Percentiles rank a stretch among this genome's conserved stretches.
These are phyloP conservation scores for Aristolochia contorta DNA, from an alignment of 164 flowering plant genomes.

Conservation along the genomic window DNA sequence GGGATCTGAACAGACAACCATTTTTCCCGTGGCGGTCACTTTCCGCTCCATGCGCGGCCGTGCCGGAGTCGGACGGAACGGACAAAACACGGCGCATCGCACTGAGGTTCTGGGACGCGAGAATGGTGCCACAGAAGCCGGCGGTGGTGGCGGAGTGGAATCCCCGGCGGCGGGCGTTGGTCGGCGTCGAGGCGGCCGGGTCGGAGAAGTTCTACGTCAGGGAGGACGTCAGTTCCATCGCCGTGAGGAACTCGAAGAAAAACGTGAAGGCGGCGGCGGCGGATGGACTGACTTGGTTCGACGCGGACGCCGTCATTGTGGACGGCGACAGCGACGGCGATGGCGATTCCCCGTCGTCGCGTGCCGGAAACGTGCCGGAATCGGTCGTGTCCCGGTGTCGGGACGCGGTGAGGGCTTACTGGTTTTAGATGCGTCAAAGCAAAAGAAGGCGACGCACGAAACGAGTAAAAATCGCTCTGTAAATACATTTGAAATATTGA, in stretches of 20 bases:
- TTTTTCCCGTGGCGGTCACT: constrained; percentile 15
- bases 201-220: constrained; percentile 12
- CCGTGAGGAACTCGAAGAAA: constrained; percentile 21
- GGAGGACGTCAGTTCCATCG: constrained; percentile 5
- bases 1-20: constrained; percentile 20
- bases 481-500: not conserved
- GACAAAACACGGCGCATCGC: constrained; percentile 7
- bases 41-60: constrained; percentile 22
- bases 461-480: not conserved
- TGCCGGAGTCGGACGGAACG: constrained; percentile 28
- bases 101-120: constrained; percentile 45
- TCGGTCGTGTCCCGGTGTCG: constrained; percentile 14
- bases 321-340: constrained; percentile 15
- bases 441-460: not conserved
- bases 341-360: constrained; percentile 3
- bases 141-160: constrained; percentile 46
- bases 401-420: constrained; percentile 10
- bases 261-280: constrained; percentile 23
- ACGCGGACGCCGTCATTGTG: constrained; percentile 48
- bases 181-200: constrained; percentile 10
- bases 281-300: constrained; percentile 33
- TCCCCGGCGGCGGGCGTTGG: constrained; percentile 13
- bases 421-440: constrained; percentile 7
- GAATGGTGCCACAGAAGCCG: constrained; percentile 32
- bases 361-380: not conserved